Base-by-base conservation (phyloP, 208 protist species). In the Phytomonas serpens region DNA sequence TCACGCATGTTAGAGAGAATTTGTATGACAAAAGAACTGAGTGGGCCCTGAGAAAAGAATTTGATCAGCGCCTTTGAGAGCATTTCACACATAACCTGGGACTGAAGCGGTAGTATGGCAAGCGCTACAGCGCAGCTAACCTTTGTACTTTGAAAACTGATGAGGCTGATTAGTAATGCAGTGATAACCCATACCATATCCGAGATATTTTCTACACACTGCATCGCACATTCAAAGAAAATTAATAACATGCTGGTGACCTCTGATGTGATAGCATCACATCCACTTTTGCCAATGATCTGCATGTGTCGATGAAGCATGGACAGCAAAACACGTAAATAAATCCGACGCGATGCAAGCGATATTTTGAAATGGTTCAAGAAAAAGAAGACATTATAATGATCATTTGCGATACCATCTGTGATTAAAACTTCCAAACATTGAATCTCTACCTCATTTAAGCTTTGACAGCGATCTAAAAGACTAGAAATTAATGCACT, bases 331-430 rank as follows among this genome's bases (percentile, higher is more conserved):
- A 57, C 47, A 57, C 47, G 7, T 23, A 57, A 27, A 27, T 57
- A 57, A 23, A 57, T 27, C 47, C 47, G 10, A 5, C 47, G 47
- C 4, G 47, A 27, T 6, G 47, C 47, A 57, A 23, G 47, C 47
- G 23, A 57, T 23, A 57, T 57, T 27, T 57, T 57, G 47, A 57
- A 57, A 57, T 57, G 47, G 19, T 57, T 57, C 0, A 57, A 57
- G 19, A 57, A 57, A 57, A 57, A 57, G 47, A 57, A 57, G 47
- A 57, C 23, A 27, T 57, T 57, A 27, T 57, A 57, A 57, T 57
- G 6, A 19, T 57, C 47, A 9, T 57, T 57, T 57, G 47, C 47
- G 23, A 57, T 57, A 27, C 16, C 47, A 57, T 57, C 47, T 27
- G 19, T 6, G 47, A 57, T 57, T 19, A 57, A 57, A 1, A 57